Evolutionary conservation across 2,329 filamentous ascomycete genomes (phyloP).

Genomic region (Cordyceps farinosa): DNA sequence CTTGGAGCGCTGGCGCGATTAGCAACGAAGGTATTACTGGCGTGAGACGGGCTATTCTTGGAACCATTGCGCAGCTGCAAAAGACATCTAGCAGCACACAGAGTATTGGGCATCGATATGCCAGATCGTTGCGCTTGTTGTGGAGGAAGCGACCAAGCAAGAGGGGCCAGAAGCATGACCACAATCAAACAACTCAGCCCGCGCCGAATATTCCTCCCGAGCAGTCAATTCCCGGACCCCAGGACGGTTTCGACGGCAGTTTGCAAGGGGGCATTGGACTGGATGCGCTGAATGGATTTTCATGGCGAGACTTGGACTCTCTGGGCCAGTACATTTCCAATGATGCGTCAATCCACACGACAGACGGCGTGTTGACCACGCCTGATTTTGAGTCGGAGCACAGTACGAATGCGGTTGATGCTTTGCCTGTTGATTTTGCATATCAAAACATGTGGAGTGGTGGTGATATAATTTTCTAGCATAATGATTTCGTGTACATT

Average conservation of each 20-base stretch:
- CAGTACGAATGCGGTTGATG: constrained; percentile 17
- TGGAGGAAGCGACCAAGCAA: constrained; percentile 44
- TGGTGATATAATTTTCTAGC: constrained; percentile 19
- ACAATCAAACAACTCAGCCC: constrained; percentile 22
- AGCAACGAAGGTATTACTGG: constrained; percentile 50
- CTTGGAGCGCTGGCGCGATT: constrained; percentile 57
- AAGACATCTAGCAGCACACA: constrained; percentile 55
- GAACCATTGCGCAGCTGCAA: constrained; percentile 57
- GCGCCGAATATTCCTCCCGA: constrained; percentile 28
- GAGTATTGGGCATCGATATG: constrained; percentile 59
- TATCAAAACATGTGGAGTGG: constrained; percentile 19
- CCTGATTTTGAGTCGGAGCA: constrained; percentile 28
- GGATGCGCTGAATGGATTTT: constrained; percentile 53
- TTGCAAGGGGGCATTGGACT: constrained; percentile 33
- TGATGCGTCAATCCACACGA: constrained; percentile 23
- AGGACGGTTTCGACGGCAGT: constrained; percentile 18
- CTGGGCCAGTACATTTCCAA: constrained; percentile 50
- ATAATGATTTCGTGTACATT: not conserved
- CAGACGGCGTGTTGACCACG: constrained; percentile 27
- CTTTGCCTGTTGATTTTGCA: constrained; percentile 16
- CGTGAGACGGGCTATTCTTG: constrained; percentile 54
- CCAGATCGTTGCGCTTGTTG: constrained; percentile 55
- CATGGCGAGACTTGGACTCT: constrained; percentile 58
- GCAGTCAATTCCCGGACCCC: constrained; percentile 14
- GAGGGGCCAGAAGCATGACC: constrained; percentile 18